Conservation (phyloP, 345 rosid species). For the Carallia pectinifolia region DNA sequence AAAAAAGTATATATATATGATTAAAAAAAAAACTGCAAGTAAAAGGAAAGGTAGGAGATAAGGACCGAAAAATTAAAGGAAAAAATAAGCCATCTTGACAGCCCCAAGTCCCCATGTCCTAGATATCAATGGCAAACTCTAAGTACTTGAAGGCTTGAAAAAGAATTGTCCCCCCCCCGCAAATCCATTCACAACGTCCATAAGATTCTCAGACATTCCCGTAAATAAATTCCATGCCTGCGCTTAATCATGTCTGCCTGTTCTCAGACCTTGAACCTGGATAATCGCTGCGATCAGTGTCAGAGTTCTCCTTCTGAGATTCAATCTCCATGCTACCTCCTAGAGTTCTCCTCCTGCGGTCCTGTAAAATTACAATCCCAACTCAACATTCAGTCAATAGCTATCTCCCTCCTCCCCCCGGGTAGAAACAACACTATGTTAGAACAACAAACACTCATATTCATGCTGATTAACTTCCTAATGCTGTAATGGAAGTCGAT, state of each 20-base stretch:
- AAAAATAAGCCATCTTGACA: too few species aligned
- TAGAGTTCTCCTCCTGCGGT: constrained; percentile 64
- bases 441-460: too few species aligned
- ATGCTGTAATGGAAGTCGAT: too few species aligned
- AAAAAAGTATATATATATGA: too few species aligned
- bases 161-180: not conserved
- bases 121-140: constrained; percentile 32
- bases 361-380: constrained; percentile 41
- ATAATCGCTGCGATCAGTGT: constrained; percentile 63
- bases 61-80: not conserved
- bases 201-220: not conserved
- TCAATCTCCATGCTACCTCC: constrained; percentile 71
- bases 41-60: not conserved
- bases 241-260: constrained; percentile 26
- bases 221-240: not conserved
- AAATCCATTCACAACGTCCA: too few species aligned
- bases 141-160: constrained; percentile 12
- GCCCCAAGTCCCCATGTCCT: constrained; percentile 18
- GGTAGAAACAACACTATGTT: too few species aligned
- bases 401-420: not conserved
- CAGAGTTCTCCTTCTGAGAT: constrained; percentile 68
- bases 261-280: constrained; percentile 67
- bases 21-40: too few species aligned
- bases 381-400: not conserved
- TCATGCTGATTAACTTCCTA: too few species aligned